Evolutionary conservation across 352 stramenopile species (phyloP).

Genomic region (Pythium utonaiense): DNA sequence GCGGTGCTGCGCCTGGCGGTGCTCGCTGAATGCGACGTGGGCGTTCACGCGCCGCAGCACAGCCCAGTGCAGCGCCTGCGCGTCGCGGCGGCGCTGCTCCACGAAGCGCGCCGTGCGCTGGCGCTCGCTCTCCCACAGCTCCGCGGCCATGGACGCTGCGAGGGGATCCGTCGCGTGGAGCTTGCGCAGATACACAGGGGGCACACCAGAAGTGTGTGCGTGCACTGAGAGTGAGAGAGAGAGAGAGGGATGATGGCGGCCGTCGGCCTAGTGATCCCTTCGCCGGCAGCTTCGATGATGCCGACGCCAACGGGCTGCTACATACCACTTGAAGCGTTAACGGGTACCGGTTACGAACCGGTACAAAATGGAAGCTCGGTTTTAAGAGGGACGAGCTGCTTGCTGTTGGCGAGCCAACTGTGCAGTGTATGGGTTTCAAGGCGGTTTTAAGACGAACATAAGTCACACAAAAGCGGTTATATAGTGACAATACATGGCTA

Average conservation of each 20-base stretch:
- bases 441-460: background rate
- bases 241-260: background rate
- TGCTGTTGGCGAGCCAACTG: background rate
- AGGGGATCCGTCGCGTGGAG: background rate
- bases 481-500: no score
- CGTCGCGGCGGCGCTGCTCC: constrained; percentile 6
- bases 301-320: background rate
- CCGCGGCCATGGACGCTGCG: constrained; percentile 3
- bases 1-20: constrained; percentile 29
- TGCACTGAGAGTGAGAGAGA: no score
- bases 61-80: background rate
- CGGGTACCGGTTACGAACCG: background rate
- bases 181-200: background rate
- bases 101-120: constrained; percentile 10
- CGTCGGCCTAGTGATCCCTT: background rate
- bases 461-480: no score
- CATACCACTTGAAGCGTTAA: background rate
- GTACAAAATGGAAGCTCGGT: background rate
- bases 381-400: background rate
- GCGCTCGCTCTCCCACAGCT: constrained; percentile 10
- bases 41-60: constrained; percentile 14
- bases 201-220: no score
- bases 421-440: background rate
- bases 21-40: constrained; percentile 26
- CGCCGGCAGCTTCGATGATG: background rate